Conservation (phyloP, 2,329 filamentous ascomycete genomes). For the Sporothrix pallida region DNA sequence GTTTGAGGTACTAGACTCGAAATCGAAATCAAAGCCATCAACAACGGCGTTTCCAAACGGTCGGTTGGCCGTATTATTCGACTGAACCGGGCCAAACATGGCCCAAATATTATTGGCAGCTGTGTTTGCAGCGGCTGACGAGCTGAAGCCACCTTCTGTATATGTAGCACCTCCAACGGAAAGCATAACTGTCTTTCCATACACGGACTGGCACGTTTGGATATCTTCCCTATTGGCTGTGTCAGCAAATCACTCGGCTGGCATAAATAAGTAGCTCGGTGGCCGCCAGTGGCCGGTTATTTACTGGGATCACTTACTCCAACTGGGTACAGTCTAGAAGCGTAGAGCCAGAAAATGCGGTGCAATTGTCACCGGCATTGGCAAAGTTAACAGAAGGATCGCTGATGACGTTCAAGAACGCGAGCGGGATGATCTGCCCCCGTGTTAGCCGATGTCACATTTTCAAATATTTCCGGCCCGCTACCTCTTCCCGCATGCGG, state of each 20-base stretch:
- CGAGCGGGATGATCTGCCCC: constrained; percentile 64
- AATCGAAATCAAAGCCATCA: constrained; percentile 80
- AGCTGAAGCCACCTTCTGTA: constrained; percentile 69
- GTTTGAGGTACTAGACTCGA: constrained; percentile 66
- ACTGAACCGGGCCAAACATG: constrained; percentile 67
- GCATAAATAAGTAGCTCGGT: too few species aligned
- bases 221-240: constrained; percentile 52
- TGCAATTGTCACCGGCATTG: constrained; percentile 67
- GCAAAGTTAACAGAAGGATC: constrained; percentile 67
- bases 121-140: constrained; percentile 55
- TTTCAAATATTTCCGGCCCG: background rate
- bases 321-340: constrained; percentile 68
- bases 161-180: constrained; percentile 75
- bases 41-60: constrained; percentile 70
- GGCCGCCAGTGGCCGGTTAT: background rate
- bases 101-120: constrained; percentile 71
- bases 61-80: constrained; percentile 56
- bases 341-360: constrained; percentile 61
- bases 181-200: constrained; percentile 73
- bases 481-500: background rate
- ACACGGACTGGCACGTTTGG: constrained; percentile 62
- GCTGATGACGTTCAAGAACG: constrained; percentile 66
- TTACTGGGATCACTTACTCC: constrained; percentile 57
- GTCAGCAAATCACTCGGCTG: background rate
- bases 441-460: background rate